Base-by-base conservation (phyloP, 1,139 yeast genomes). In the Geotrichum restrictum region DNA sequence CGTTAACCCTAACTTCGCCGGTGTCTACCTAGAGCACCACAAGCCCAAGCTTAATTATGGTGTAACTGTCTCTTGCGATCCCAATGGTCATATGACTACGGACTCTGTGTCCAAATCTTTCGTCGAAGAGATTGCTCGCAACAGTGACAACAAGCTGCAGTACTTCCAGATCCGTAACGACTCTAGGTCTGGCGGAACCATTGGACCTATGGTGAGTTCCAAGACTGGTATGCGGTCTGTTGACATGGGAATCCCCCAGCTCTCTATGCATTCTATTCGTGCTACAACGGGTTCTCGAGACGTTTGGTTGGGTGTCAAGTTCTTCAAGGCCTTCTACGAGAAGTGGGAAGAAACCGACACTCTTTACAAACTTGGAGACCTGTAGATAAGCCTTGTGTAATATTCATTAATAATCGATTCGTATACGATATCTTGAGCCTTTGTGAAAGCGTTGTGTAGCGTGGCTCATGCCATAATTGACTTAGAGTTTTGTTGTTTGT, bases 191-290 rank as follows among this genome's bases (percentile, higher is more conserved):
- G 98, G 98, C 1, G 88, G 96, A 5, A 91, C 98, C 2, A 89
- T 91, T 63, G 98, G 98, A 1, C 98, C 98, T 21, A 83, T 86
- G 68, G 74, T 91, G 53, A 82, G 96, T 44, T 83, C 95, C 2
- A 85, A 86, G 63, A 80, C 91, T 52, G 98, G 98, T 51, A 78
- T 91, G 55, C 78, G 95, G 65, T 87, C 96, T 3, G 74, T 89
- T 58, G 98, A 91, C 66, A 71, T 91, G 56, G 98, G 98, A 54
- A 88, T 88, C 64, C 94, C 96, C 1, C 95, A 89, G 67, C 74
- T 91, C 63, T 85, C 95, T 52, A 91, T 91, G 98, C 98, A 91
- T 68, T 85, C 95, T 2, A 86, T 89, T 57, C 81, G 98, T 66
- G 98, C 94, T 66, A 88, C 97, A 5, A 91, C 94, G 41, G 96